Evolutionary conservation across 2,329 filamentous ascomycete species (phyloP).

Genomic region (Septoria petroselini): DNA sequence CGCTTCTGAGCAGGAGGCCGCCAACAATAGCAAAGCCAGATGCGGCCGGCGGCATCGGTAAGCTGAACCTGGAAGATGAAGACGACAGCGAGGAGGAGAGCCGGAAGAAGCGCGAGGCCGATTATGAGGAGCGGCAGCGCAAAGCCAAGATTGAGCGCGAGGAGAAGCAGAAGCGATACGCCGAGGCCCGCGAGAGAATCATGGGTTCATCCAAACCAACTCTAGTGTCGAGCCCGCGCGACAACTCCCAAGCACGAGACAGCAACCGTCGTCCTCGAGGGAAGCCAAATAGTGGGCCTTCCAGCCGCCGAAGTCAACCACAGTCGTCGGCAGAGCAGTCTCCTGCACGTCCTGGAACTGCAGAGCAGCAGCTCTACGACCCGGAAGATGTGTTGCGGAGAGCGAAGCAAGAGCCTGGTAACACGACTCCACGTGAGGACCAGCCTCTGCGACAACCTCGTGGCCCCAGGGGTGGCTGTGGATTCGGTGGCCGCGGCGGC

Average conservation of each 20-base stretch:
- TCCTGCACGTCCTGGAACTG: conserved; percentile 33
- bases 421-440: conserved; percentile 55
- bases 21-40: conserved; percentile 58
- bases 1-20: conserved; percentile 80
- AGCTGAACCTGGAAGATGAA: conserved; percentile 47
- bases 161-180: conserved; percentile 86
- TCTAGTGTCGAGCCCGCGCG: conserved; percentile 31
- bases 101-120: conserved; percentile 60
- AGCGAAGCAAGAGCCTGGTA: conserved; percentile 52
- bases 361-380: conserved; percentile 68
- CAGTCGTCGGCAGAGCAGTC: conserved; percentile 39
- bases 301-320: conserved; percentile 38
- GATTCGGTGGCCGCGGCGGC: conserved; percentile 65
- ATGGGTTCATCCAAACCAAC: conserved; percentile 60
- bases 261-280: conserved; percentile 24
- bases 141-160: conserved; percentile 77
- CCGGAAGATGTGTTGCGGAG: conserved; percentile 60
- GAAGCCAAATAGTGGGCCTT: conserved; percentile 30
- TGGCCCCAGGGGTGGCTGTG: conserved; percentile 77
- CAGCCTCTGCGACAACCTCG: conserved; percentile 70
- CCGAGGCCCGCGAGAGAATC: conserved; percentile 81
- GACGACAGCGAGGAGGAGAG: conserved; percentile 66
- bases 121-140: conserved; percentile 71
- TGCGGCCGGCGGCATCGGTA: conserved; percentile 47
- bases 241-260: conserved; percentile 35